Conservation (phyloP, 441 rosid genomes). For the Gossypium trilobum region DNA sequence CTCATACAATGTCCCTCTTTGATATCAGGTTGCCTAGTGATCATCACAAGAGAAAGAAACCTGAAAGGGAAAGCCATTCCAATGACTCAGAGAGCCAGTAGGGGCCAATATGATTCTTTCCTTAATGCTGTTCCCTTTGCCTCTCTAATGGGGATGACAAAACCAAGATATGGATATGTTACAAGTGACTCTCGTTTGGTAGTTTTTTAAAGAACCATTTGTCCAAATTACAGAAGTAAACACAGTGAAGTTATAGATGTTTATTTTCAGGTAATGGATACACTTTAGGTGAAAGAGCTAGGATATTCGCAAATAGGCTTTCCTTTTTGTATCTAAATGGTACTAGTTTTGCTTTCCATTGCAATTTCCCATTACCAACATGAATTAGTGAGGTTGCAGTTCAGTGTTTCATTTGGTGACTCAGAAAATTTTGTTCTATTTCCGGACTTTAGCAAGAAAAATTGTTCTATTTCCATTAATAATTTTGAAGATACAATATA, state of each 20-base stretch:
- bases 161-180: constrained; percentile 18
- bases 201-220: constrained; percentile 17
- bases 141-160: constrained; percentile 20
- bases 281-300: constrained; percentile 13
- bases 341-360: constrained; percentile 1
- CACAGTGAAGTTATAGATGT: constrained; percentile 14
- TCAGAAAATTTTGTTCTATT: neutral
- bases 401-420: neutral
- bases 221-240: constrained; percentile 2
- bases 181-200: constrained; percentile 23
- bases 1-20: constrained; percentile 3
- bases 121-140: constrained; percentile 9
- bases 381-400: constrained; percentile 6
- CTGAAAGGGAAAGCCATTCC: constrained; percentile 39
- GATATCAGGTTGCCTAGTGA: constrained; percentile 53
- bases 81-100: constrained; percentile 35
- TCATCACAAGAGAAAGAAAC: constrained; percentile 41
- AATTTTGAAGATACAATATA: neutral
- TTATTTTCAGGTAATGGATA: constrained; percentile 16
- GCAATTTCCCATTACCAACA: neutral
- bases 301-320: neutral
- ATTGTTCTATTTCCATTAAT: neutral
- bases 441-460: neutral
- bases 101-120: constrained; percentile 23
- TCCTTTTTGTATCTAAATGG: constrained; percentile 5